Evolutionary conservation across 78 protist genomes (phyloP), one percentile per base, ranked within the genome.

Genomic region (Tieghemostelium lacteum): DNA sequence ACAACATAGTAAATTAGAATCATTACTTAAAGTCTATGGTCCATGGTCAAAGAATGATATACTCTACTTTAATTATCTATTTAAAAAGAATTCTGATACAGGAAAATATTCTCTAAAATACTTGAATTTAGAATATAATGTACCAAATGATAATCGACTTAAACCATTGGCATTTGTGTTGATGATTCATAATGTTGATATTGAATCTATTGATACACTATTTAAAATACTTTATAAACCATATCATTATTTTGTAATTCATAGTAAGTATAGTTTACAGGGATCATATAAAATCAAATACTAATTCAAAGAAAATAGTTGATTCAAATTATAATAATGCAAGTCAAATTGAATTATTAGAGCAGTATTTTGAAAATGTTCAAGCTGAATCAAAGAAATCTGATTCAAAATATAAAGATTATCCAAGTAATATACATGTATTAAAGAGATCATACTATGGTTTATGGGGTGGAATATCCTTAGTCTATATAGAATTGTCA

Each of bases 211-310:
- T 6, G 26, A 75, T 49, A 16, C 33, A n/a, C 28, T 75, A 50
- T 63, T 75, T 42, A 52, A 29, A 33, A 19, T 40, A 20, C 19
- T 75, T 22, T 75, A 75, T 49, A 61, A 33, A 33, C 64, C 73
- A 8, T 63, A 64, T 7, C 72, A 75, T 63, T 75, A 75, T 50
- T 75, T 39, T 63, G 64, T 64, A 16, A 62, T 75, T 62, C 87
- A 64, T 37, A 24, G 85, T 74, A 74, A 28, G 60, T 74, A 64
- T 14, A 34, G 3, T 20, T 19, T 55, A 7, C 7, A 19, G 3
- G 17, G 10, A 20, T 55, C 7, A 55, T 19, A 19, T 20, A 20
- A 19, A 19, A 33, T 34, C 3, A 29, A 33, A 63, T 31, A 60
- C 14, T 26, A 24, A 29, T 28, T 62, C 17, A 55, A 3, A 45